Evolutionary conservation across 2,329 filamentous ascomycete genomes (phyloP), one percentile per base, ranked within the genome.

Genomic region (Massarina eburnea): DNA sequence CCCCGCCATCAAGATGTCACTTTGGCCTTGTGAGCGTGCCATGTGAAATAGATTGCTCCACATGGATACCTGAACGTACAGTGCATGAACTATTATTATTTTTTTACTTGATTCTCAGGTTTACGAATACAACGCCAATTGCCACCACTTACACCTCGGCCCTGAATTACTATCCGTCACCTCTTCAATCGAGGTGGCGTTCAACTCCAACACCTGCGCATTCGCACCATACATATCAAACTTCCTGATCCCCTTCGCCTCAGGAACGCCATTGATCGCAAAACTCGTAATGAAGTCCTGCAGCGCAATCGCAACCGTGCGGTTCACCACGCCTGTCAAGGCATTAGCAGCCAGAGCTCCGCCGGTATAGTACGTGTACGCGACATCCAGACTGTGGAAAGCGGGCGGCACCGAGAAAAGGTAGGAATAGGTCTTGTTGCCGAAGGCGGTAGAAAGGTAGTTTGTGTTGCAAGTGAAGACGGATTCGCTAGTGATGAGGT

Each of bases 301-400:
- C 57, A 77, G 52, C 20, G 72, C 71, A 29, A 73, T 49, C 1
- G 74, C 75, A 8, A 75, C 58, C 1, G 66, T 68, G 2, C 51
- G 52, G 48, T 71, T 72, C 21, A 40, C 40, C 9, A 66, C 61
- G 2, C 35, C 35, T 32, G 39, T 45, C 1, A 46, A 36, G 2
- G 54, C 55, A 29, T 39, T 21, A 2, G 37, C 34, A 8, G 46
- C 24, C 17, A 41, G 41, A 14, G 54, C 54, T 3, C 64, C 66
- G 20, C 66, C 71, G 33, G 76, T 73, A 65, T 74, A 83, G 64
- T 76, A 82, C 1, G 77, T 79, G 52, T 79, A 82, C 0, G 71
- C 48, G 3, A 80, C 53, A 52, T 83, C 81, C 40, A 72, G 61
- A 15, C 74, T 78, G 56, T 84, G 81, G 27, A 79, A 67, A 7